Evolutionary conservation across 441 rosid species (phyloP).

Genomic region (Melastoma candidum): DNA sequence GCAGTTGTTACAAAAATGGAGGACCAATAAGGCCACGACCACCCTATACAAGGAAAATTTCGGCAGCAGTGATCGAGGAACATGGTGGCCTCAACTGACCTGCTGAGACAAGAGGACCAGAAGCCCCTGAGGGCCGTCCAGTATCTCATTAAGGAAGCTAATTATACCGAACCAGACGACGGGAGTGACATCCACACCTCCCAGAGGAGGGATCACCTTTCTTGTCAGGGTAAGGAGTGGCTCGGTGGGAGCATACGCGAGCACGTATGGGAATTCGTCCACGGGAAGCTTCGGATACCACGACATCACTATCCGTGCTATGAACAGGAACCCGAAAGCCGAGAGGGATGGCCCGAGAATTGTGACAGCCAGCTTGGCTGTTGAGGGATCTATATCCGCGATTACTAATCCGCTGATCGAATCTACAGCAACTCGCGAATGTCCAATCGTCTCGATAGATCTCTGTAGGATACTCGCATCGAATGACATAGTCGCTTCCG

Average conservation of each 20-base stretch:
- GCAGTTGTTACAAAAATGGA: no score
- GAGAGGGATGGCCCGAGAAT: conserved; percentile 67
- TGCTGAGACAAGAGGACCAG: conserved; percentile 59
- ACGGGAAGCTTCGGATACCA: conserved; percentile 95
- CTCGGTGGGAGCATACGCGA: conserved; percentile 90
- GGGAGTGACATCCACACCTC: conserved; percentile 87
- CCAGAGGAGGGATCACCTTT: conserved; percentile 83
- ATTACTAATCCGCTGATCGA: conserved; percentile 21
- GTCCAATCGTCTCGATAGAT: not conserved
- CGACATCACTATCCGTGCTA: conserved; percentile 78
- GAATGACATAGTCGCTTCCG: no score
- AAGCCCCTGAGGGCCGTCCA: conserved; percentile 88
- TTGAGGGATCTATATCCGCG: conserved; percentile 68
- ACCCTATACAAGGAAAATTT: no score
- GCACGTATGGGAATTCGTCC: conserved; percentile 67
- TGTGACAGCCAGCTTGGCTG: conserved; percentile 62
- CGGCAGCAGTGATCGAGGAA: no score
- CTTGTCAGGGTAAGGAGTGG: conserved; percentile 64
- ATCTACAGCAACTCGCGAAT: conserved; percentile 14
- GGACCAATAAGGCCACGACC: no score
- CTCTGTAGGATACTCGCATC: no score
- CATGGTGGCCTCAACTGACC: conserved; percentile 12
- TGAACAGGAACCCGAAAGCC: conserved; percentile 60
- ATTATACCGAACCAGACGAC: conserved; percentile 80
- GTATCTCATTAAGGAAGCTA: conserved; percentile 80